Conservation (phyloP, 1,284 basidiomycete species). For the Agaricales sp. region DNA sequence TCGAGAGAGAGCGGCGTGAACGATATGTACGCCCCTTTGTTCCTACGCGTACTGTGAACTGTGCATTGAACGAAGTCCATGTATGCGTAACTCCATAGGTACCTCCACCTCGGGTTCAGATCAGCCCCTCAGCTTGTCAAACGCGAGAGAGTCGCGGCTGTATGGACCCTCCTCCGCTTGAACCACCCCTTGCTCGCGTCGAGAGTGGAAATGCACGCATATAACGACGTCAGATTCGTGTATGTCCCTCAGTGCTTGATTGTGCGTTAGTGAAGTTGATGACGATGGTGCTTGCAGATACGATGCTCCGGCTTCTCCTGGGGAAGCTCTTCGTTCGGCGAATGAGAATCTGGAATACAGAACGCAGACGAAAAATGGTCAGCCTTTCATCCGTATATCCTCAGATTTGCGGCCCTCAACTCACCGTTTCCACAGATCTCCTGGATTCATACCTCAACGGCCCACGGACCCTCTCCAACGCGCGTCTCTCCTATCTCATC, state of each 20-base stretch:
- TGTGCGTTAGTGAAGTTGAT: not conserved
- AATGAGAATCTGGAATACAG: slow-evolving; percentile 40
- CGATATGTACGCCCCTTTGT: slow-evolving; percentile 53
- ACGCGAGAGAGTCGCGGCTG: slow-evolving; percentile 37
- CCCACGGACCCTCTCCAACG: slow-evolving; percentile 57
- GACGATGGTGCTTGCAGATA: slow-evolving; percentile 30
- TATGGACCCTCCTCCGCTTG: slow-evolving; percentile 60
- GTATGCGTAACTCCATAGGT: slow-evolving; percentile 32
- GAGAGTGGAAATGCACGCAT: slow-evolving; percentile 45
- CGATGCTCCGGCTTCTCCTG: slow-evolving; percentile 29
- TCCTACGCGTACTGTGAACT: no score
- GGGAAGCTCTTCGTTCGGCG: slow-evolving; percentile 38
- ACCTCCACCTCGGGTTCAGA: slow-evolving; percentile 57
- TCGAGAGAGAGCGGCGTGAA: slow-evolving; percentile 68
- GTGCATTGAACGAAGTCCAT: slow-evolving; percentile 2
- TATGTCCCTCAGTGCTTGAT: slow-evolving; percentile 22
- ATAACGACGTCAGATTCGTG: slow-evolving; percentile 58
- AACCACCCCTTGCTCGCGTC: slow-evolving; percentile 63
- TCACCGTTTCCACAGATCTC: slow-evolving; percentile 30
- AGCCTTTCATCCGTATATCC: slow-evolving; percentile 3
- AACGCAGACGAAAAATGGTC: slow-evolving; percentile 42
- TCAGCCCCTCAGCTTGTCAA: slow-evolving; percentile 33
- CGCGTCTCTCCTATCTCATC: slow-evolving; percentile 62
- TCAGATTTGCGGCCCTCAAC: slow-evolving; percentile 1
- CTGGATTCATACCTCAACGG: slow-evolving; percentile 67